Percentiles rank a stretch among this genome's conserved stretches.
Conservation (phyloP, 2,329 filamentous ascomycete genomes). For the Colletotrichum tabaci region DNA sequence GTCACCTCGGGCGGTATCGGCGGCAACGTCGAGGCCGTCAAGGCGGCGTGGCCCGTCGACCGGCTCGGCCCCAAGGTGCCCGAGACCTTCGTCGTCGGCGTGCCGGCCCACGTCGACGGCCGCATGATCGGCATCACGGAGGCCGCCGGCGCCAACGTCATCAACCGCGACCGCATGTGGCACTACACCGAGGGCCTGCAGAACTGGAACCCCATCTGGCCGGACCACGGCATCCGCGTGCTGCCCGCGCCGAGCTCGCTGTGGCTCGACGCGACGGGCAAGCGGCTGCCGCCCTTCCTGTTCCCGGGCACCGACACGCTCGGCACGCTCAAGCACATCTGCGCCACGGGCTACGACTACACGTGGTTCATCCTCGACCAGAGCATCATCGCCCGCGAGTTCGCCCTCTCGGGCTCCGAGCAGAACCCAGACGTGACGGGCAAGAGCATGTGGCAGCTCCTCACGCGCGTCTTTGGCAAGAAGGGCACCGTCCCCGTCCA, state of each 20-base stretch:
- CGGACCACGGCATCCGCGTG: conserved; percentile 71
- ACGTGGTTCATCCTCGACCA: conserved; percentile 74
- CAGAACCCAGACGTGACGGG: conserved; percentile 73
- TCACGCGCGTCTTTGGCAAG: conserved; percentile 65
- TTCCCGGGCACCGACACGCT: conserved; percentile 72
- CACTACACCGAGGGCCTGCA: conserved; percentile 75
- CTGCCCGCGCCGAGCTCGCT: conserved; percentile 73
- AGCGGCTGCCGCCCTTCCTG: conserved; percentile 69
- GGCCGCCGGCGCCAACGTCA: conserved; percentile 65
- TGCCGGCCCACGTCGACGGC: conserved; percentile 76
- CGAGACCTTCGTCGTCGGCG: conserved; percentile 70
- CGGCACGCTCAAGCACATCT: conserved; percentile 71
- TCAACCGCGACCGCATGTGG: conserved; percentile 77
- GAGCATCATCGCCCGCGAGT: conserved; percentile 72
- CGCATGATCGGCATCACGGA: conserved; percentile 73
- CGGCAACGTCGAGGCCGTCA: conserved; percentile 73
- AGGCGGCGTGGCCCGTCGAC: conserved; percentile 70
- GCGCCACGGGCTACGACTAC: conserved; percentile 73
- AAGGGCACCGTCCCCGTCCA: conserved; percentile 70
- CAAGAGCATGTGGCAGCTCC: conserved; percentile 69
- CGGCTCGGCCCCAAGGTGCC: conserved; percentile 70
- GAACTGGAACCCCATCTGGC: conserved; percentile 76
- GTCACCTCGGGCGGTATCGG: conserved; percentile 73
- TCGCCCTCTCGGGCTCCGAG: conserved; percentile 74
- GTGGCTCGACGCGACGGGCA: conserved; percentile 74